A percentile compares a stretch with the other conserved stretches of the same genome.
Evolutionary conservation across 1,284 basidiomycete species (phyloP).

Genomic region (Trichosporon ovoides): DNA sequence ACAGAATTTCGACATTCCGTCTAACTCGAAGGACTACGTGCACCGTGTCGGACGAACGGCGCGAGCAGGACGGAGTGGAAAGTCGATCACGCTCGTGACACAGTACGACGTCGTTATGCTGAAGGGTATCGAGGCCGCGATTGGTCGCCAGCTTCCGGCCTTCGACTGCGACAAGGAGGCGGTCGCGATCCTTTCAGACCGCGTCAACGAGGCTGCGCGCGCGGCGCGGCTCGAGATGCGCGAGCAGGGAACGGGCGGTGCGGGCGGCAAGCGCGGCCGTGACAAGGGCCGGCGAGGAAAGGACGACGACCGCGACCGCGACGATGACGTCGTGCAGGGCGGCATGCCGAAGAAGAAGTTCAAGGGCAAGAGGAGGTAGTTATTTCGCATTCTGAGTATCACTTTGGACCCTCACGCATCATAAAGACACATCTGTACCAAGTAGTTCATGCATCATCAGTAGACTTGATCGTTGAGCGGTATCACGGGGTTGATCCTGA

Average conservation of each 20-base stretch:
- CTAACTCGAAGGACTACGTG: slow-evolving; percentile 98
- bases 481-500: too few species aligned
- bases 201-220: slow-evolving; percentile 82
- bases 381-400: too few species aligned
- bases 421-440: too few species aligned
- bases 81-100: slow-evolving; percentile 91
- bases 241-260: slow-evolving; percentile 48
- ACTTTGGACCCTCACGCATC: too few species aligned
- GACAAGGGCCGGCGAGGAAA: slow-evolving; percentile 58
- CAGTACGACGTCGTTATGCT: slow-evolving; percentile 98
- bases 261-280: slow-evolving; percentile 54
- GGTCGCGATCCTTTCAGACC: slow-evolving; percentile 77
- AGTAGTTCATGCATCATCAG: too few species aligned
- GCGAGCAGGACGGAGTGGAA: slow-evolving; percentile 89
- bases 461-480: too few species aligned
- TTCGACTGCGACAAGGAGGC: slow-evolving; percentile 90
- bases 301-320: slow-evolving; percentile 70
- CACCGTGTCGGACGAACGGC: slow-evolving; percentile 97
- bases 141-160: slow-evolving; percentile 85
- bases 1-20: slow-evolving; percentile 91
- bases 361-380: slow-evolving; percentile 17
- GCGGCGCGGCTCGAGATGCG: slow-evolving; percentile 69
- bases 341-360: slow-evolving; percentile 46
- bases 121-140: slow-evolving; percentile 87
- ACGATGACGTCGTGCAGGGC: slow-evolving; percentile 68